A percentile compares a stretch with the other conserved stretches of the same genome.
Evolutionary conservation across 1,284 basidiomycete genomes (phyloP).

Genomic region (Heterobasidion parviporum): DNA sequence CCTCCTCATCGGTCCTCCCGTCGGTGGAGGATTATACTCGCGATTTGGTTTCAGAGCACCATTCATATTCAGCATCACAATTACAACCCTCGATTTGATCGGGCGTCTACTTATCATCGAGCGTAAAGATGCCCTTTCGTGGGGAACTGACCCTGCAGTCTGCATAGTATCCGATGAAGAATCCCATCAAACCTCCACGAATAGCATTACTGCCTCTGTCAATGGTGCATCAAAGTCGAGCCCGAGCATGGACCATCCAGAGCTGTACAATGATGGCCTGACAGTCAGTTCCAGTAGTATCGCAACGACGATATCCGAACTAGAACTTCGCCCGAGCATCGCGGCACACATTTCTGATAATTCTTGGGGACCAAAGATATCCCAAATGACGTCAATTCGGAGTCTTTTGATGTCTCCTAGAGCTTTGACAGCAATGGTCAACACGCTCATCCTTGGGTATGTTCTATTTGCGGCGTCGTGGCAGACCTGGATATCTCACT

Average conservation of each 20-base stretch:
- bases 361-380: background rate
- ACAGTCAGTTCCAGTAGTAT: background rate
- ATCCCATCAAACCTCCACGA: background rate
- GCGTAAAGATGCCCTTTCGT: constrained; percentile 44
- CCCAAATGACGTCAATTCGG: background rate
- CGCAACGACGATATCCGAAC: background rate
- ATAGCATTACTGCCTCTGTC: background rate
- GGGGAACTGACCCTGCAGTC: constrained; percentile 39
- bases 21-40: constrained; percentile 62
- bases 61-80: constrained; percentile 61
- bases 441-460: background rate
- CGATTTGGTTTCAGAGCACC: constrained; percentile 68
- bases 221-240: background rate
- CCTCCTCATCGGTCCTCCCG: constrained; percentile 55
- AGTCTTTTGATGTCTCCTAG: background rate
- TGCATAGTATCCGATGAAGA: background rate
- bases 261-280: background rate
- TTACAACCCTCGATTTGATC: constrained; percentile 54
- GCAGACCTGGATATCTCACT: background rate
- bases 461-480: background rate
- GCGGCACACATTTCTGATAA: too few relatives aligned
- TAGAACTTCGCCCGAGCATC: too few relatives aligned
- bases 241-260: background rate
- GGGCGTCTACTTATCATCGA: constrained; percentile 59
- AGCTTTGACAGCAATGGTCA: background rate